Base-by-base conservation (phyloP, 805 yeast species). In the Yarrowia sp. region DNA sequence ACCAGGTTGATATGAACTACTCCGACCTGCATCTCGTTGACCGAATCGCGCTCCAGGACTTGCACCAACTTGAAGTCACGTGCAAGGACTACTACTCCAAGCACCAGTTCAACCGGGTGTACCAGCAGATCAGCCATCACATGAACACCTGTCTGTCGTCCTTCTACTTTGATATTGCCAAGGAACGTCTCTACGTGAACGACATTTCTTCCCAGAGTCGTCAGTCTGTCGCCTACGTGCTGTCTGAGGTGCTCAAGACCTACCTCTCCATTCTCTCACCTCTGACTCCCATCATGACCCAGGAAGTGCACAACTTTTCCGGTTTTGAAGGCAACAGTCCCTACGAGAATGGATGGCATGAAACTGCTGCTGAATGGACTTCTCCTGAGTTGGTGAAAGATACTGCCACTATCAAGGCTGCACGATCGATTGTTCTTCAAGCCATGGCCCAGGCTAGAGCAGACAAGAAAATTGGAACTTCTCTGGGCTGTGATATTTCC, bases 151-250 rank as follows among this genome's bases (percentile, higher is more conserved):
- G 87, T 22, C 82, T 93, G 69, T 92, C 97, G 22, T 86, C 98
- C 0, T 81, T 89, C 40, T 95, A 94, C 78, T 92, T 95, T 77
- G 97, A 92, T 74, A 83, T 91, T 38, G 85, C 89, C 48, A 95
- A 95, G 75, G 98, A 95, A 75, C 81, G 89, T 61, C 81, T 95
- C 16, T 95, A 95, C 76, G 89, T 97, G 0, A 95, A 90, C 70
- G 71, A 77, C 0, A 64, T 73, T 0, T 77, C 78, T 38, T 85
- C 89, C 0, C 52, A 75, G 1, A 80, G 84, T 16, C 83, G 97
- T 69, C 80, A 84, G 67, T 80, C 87, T 1, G 83, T 85, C 8
- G 94, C 90, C 76, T 87, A 90, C 3, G 94, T 89, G 0, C 80
- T 95, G 64, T 69, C 73, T 16, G 72, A 80, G 55, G 81, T 91